These are phyloP conservation scores for Zymoseptoria brevis DNA, from an alignment of 2,329 filamentous ascomycete genomes.

Conservation along the genomic window DNA sequence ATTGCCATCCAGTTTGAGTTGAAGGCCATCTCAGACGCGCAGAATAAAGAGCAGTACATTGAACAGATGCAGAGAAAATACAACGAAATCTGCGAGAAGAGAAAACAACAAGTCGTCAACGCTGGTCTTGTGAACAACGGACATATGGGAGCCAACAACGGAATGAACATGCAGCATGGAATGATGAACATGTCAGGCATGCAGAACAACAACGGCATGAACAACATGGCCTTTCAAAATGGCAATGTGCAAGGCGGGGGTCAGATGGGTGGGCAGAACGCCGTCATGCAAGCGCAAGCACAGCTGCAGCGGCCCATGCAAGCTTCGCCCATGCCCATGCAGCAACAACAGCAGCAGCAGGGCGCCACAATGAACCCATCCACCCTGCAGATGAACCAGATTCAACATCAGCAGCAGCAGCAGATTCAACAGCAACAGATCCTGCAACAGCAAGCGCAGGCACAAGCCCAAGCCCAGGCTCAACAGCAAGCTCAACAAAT, in stretches of 20 bases:
- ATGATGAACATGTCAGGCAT: slow-evolving; percentile 20
- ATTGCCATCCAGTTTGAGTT: slow-evolving; percentile 24
- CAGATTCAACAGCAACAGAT: slow-evolving; percentile 18
- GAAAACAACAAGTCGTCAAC: slow-evolving; percentile 11
- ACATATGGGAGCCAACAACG: slow-evolving; percentile 18
- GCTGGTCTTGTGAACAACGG: slow-evolving; percentile 7
- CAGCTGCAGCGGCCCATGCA: slow-evolving; percentile 25
- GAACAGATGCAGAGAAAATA: slow-evolving; percentile 22
- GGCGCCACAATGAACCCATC: slow-evolving; percentile 19
- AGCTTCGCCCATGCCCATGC: slow-evolving; percentile 18
- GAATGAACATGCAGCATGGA: slow-evolving; percentile 16
- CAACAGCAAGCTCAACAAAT: background rate
- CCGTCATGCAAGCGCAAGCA: slow-evolving; percentile 17
- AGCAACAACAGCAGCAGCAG: slow-evolving; percentile 14
- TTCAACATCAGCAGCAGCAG: slow-evolving; percentile 8
- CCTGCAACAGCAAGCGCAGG: slow-evolving; percentile 22
- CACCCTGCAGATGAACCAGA: slow-evolving; percentile 16
- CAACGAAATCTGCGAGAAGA: slow-evolving; percentile 18
- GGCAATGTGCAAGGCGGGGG: slow-evolving; percentile 10
- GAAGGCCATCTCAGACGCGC: slow-evolving; percentile 16
- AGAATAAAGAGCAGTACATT: slow-evolving; percentile 23
- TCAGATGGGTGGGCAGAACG: slow-evolving; percentile 19
- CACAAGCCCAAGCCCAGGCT: slow-evolving; percentile 5
- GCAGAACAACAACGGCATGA: slow-evolving; percentile 18
- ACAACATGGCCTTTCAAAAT: slow-evolving; percentile 11